phyloP scores from a whole-genome alignment of 1,284 basidiomycete species.

The Leccinum insolens region DNA sequence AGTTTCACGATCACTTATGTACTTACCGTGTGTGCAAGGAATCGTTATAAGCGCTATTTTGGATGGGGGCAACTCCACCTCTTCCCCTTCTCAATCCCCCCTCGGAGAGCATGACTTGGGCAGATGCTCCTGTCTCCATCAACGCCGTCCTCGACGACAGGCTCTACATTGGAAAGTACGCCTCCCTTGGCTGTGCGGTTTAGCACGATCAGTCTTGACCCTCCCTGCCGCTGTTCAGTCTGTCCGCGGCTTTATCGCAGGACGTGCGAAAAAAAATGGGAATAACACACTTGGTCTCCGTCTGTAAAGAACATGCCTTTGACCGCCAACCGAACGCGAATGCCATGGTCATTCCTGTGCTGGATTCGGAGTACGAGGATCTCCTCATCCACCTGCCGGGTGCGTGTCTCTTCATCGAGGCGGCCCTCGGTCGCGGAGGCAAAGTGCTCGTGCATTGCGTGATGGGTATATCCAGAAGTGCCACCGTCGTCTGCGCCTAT shows the following conservation, averaged over 20 bases:
- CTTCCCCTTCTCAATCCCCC: background rate
- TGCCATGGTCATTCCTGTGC: conserved; percentile 51
- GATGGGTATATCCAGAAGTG: conserved; percentile 71
- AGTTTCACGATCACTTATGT: background rate
- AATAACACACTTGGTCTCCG: conserved; percentile 62
- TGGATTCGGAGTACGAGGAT: conserved; percentile 64
- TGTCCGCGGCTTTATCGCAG: conserved; percentile 48
- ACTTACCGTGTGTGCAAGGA: conserved; percentile 6
- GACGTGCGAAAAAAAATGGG: conserved; percentile 43
- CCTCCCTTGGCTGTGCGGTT: background rate
- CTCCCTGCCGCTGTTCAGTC: conserved; percentile 35
- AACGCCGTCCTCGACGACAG: conserved; percentile 47
- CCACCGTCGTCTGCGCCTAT: conserved; percentile 70
- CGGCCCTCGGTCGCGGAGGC: conserved; percentile 48
- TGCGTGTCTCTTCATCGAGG: conserved; percentile 57
- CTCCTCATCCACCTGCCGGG: conserved; percentile 57
- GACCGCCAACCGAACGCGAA: conserved; percentile 44
- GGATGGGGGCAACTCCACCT: conserved; percentile 12
- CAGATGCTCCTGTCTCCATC: conserved; percentile 30
- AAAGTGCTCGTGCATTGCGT: conserved; percentile 76
- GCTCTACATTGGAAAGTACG: conserved; percentile 59
- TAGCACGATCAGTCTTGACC: background rate
- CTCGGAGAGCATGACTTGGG: conserved; percentile 30
- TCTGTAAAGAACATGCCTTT: conserved; percentile 55
- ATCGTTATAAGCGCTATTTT: conserved; percentile 15